These are phyloP conservation scores for Wickerhamomyces mucosus DNA, from an alignment of 805 yeast genomes.

Conservation along the genomic window DNA sequence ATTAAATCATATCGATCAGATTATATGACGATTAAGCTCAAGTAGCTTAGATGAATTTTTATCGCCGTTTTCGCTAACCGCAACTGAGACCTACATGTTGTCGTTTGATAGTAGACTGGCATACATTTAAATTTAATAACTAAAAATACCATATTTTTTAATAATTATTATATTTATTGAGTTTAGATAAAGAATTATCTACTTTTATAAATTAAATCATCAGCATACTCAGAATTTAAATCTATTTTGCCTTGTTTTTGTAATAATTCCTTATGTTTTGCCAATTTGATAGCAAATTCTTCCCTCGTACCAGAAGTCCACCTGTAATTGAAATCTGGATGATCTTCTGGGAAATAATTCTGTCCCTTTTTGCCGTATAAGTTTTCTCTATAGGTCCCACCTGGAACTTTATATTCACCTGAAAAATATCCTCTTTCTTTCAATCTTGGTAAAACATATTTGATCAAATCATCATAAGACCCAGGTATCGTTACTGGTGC, in stretches of 20 bases:
- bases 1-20: background rate
- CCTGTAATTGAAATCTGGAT: conserved; percentile 10
- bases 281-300: conserved; percentile 17
- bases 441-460: conserved; percentile 27
- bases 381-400: conserved; percentile 27
- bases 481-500: conserved; percentile 27
- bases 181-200: no score
- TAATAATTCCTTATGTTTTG: conserved; percentile 3
- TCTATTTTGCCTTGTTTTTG: conserved; percentile 2
- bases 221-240: no score
- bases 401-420: conserved; percentile 26
- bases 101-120: conserved; percentile 26
- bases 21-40: conserved; percentile 8
- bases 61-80: conserved; percentile 25
- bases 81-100: conserved; percentile 23
- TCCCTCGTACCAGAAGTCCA: conserved; percentile 19
- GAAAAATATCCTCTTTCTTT: conserved; percentile 24
- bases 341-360: conserved; percentile 9
- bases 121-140: no score
- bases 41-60: conserved; percentile 8
- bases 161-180: background rate
- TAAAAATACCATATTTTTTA: no score
- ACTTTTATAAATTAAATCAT: no score
- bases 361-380: conserved; percentile 16
- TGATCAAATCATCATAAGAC: conserved; percentile 28